Conservation (phyloP, 129 eudicot species). For the Mikania micrantha region DNA sequence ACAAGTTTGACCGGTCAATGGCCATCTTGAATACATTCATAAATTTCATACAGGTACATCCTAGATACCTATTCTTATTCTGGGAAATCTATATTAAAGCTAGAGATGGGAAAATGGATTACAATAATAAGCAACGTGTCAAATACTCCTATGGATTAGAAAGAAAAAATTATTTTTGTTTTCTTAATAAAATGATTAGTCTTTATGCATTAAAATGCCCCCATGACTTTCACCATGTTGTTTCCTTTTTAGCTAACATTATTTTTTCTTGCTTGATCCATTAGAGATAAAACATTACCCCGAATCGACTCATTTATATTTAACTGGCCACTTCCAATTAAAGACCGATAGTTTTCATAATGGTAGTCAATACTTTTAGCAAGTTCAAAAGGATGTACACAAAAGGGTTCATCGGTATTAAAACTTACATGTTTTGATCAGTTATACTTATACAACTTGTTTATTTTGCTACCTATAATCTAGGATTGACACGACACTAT, state of each 20-base stretch:
- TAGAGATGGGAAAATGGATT: not conserved
- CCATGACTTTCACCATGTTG: not conserved
- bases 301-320: not conserved
- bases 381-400: not conserved
- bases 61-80: not conserved
- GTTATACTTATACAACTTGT: not conserved
- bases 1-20: slow-evolving; percentile 70
- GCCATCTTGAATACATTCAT: slow-evolving; percentile 55
- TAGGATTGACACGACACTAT: too few species aligned
- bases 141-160: not conserved
- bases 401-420: not conserved
- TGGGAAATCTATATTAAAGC: not conserved
- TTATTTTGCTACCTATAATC: not conserved
- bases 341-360: too few species aligned
- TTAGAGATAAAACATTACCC: not conserved
- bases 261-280: not conserved
- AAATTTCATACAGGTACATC: slow-evolving; percentile 56
- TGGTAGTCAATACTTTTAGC: not conserved
- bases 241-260: not conserved
- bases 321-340: not conserved
- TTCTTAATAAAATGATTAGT: not conserved
- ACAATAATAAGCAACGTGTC: not conserved
- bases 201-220: not conserved
- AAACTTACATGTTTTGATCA: not conserved
- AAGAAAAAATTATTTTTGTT: not conserved